Conservation (phyloP, 805 yeast genomes). For the Starmerella scarabaei region DNA sequence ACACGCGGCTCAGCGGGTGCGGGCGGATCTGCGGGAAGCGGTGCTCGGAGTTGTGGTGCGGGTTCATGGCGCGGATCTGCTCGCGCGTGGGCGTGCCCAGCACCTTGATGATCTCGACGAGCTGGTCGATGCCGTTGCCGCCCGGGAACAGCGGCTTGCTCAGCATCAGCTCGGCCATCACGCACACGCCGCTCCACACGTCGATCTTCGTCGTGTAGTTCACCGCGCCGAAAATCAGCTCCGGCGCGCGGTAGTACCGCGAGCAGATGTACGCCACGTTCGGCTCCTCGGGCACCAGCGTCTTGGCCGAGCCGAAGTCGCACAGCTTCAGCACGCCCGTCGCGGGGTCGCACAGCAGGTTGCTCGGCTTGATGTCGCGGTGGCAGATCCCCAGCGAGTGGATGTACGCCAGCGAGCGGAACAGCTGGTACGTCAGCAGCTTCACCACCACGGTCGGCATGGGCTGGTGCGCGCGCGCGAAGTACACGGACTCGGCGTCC, state of each 20-base stretch:
- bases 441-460: constrained; percentile 89
- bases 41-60: constrained; percentile 84
- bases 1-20: constrained; percentile 47
- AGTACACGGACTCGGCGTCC: constrained; percentile 80
- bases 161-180: constrained; percentile 87
- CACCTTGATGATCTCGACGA: constrained; percentile 90
- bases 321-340: constrained; percentile 80
- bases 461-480: constrained; percentile 36
- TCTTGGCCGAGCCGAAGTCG: constrained; percentile 94
- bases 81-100: constrained; percentile 91
- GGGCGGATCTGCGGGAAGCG: constrained; percentile 61
- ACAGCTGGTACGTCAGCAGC: constrained; percentile 71
- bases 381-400: constrained; percentile 69
- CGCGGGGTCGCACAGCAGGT: constrained; percentile 72
- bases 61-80: constrained; percentile 88
- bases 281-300: constrained; percentile 77
- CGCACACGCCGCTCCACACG: constrained; percentile 96
- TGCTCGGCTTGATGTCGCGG: constrained; percentile 85
- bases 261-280: constrained; percentile 95
- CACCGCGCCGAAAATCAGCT: constrained; percentile 91
- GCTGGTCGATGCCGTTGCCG: constrained; percentile 92
- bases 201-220: constrained; percentile 94
- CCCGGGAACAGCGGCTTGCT: constrained; percentile 98
- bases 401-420: constrained; percentile 64
- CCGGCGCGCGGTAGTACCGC: constrained; percentile 94